Percentiles rank a stretch among this genome's conserved stretches.
phyloP scores from a whole-genome alignment of 208 protist species.

The Trypanosomatidae sp. region DNA sequence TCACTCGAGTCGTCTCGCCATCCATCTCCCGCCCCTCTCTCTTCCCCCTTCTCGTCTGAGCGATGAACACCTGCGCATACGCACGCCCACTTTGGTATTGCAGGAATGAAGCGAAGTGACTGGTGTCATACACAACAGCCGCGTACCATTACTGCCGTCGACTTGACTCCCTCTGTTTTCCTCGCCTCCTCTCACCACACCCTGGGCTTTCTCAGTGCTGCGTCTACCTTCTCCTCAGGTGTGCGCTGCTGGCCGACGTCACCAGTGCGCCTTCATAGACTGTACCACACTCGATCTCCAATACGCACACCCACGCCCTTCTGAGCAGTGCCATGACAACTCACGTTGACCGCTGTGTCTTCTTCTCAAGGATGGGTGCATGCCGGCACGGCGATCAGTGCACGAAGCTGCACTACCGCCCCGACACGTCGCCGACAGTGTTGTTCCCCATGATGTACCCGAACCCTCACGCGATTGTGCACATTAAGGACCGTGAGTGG shows the following conservation, averaged over 20 bases:
- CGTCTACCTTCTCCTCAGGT: neutral
- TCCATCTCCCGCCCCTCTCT: neutral
- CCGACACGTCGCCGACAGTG: slow-evolving; percentile 93
- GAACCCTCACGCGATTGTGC: slow-evolving; percentile 78
- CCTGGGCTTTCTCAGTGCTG: neutral
- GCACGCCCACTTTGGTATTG: no score
- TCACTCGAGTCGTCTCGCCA: neutral
- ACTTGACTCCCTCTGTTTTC: no score
- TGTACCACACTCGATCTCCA: neutral
- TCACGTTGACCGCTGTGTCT: slow-evolving; percentile 78
- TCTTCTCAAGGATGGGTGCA: slow-evolving; percentile 99
- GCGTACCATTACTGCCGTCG: neutral
- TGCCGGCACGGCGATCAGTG: slow-evolving; percentile 98
- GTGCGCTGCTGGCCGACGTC: neutral
- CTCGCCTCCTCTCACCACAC: neutral
- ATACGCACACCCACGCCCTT: neutral
- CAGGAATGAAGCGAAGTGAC: no score
- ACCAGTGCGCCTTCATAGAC: neutral
- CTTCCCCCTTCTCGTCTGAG: neutral
- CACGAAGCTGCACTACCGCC: slow-evolving; percentile 94
- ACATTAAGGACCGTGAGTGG: slow-evolving; percentile 67
- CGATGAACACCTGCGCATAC: neutral
- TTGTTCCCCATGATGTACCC: slow-evolving; percentile 97
- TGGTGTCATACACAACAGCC: no score
- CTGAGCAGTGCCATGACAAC: neutral